phyloP scores from a whole-genome alignment of 352 stramenopile genomes.

The Thalassiosira hispida region DNA sequence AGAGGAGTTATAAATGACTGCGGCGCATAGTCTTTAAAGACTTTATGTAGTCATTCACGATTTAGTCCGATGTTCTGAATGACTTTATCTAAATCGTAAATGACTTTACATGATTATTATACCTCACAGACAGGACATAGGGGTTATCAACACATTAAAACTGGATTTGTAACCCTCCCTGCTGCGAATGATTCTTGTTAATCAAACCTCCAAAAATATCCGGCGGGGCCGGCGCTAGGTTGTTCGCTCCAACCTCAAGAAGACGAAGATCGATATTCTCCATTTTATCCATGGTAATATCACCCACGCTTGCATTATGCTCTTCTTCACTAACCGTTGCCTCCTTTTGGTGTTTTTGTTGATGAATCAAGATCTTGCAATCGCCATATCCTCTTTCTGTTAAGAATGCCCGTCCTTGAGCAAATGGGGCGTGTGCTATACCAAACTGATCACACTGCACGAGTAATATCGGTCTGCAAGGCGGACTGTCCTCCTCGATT shows the following conservation, averaged over 20 bases:
- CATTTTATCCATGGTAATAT: conserved; percentile 2
- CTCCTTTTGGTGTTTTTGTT: conserved; percentile 17
- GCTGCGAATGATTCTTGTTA: conserved; percentile 25
- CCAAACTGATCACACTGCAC: conserved; percentile 90
- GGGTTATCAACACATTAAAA: no score
- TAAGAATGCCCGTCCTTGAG: conserved; percentile 87
- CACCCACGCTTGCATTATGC: not conserved
- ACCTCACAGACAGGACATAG: no score
- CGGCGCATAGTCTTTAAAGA: no score
- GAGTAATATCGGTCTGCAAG: conserved; percentile 67
- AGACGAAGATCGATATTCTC: conserved; percentile 11
- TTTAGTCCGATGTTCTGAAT: no score
- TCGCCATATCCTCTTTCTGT: conserved; percentile 84
- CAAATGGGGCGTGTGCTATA: conserved; percentile 88
- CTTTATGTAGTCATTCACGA: no score
- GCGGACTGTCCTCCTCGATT: conserved; percentile 19
- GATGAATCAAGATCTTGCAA: conserved; percentile 63
- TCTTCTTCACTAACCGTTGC: not conserved
- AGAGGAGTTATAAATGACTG: no score
- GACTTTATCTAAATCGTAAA: no score
- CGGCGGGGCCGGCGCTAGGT: conserved; percentile 32
- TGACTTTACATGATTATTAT: no score
- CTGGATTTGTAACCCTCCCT: conserved; percentile 17
- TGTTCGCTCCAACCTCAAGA: conserved; percentile 30
- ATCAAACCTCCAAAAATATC: conserved; percentile 46